A percentile compares a stretch with the other conserved stretches of the same genome.
Evolutionary conservation across 441 rosid species (phyloP).

Genomic region (Erodium trifolium): DNA sequence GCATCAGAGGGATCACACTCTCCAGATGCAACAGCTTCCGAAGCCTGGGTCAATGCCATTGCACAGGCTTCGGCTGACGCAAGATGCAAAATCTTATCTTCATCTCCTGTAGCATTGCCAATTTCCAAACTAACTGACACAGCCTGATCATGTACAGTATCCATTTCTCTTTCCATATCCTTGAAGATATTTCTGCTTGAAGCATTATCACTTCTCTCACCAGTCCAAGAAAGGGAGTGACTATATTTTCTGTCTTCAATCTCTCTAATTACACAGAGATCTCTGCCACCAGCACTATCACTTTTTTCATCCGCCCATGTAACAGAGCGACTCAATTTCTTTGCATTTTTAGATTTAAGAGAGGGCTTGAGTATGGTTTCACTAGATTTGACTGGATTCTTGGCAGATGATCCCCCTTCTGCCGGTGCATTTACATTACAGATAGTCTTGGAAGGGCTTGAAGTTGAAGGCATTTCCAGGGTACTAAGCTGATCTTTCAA

Average conservation of each 20-base stretch:
- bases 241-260: slow-evolving; percentile 19
- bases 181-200: slow-evolving; percentile 15
- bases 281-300: slow-evolving; percentile 25
- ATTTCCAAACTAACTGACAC: slow-evolving; percentile 15
- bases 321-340: slow-evolving; percentile 44
- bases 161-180: slow-evolving; percentile 15
- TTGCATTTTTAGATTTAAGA: slow-evolving; percentile 48
- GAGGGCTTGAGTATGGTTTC: slow-evolving; percentile 47
- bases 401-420: slow-evolving; percentile 19
- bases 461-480: slow-evolving; percentile 28
- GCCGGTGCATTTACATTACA: slow-evolving; percentile 16
- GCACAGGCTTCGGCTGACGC: slow-evolving; percentile 80
- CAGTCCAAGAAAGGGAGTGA: slow-evolving; percentile 19
- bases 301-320: slow-evolving; percentile 69
- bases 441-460: slow-evolving; percentile 22
- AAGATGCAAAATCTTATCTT: slow-evolving; percentile 28
- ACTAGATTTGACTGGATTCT: slow-evolving; percentile 26
- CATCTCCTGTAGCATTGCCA: slow-evolving; percentile 20
- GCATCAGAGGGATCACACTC: slow-evolving; percentile 44
- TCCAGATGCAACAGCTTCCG: slow-evolving; percentile 63
- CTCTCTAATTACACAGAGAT: slow-evolving; percentile 45
- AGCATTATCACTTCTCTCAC: slow-evolving; percentile 11
- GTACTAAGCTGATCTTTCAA: slow-evolving; percentile 19
- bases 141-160: slow-evolving; percentile 15
- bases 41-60: slow-evolving; percentile 64